Evolutionary conservation across 208 protist species (phyloP), one percentile per base, ranked within the genome.

Genomic region (Trypanosoma mega): DNA sequence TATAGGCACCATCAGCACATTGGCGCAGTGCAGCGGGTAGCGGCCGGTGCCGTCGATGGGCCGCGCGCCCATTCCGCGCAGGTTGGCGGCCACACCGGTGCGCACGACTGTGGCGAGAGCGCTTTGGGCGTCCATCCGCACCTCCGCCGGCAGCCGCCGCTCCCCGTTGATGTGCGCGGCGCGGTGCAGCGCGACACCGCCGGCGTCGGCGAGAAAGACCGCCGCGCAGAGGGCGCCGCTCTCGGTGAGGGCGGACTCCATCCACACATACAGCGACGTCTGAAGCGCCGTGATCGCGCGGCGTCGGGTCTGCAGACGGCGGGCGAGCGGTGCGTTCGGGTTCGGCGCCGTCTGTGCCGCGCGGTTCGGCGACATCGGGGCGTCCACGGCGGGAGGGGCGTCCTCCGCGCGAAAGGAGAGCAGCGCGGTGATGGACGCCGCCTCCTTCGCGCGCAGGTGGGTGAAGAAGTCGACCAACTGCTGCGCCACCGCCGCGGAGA

Each of bases 401-500:
- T 12, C 8, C 34, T 16, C 8, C 34, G 12, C 34, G 12, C 12
- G 34, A 6, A 12, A 12, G 34, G 34, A 39, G 34, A 39, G 34
- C 8, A 39, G 34, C 34, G 34, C 34, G 8, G 34, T 39, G 34
- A 39, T 39, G 34, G 34, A 39, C 29, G 12, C 20, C 4, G 45
- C 8, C 57, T 78, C 69, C 56, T 89, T 89, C 9, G 39, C 31
- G 14, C 63, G 64, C 67, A 89, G 53, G 60, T 90, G 74, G 0
- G 62, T 62, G 48, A 84, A 94, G 48, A 94, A 94, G 27, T 76
- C 73, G 12, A 86, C 68, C 8, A 90, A 34, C 30, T 80, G 68
- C 0, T 24, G 47, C 45, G 87, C 82, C 9, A 90, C 52, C 3
- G 58, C 52, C 44, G 7, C 37, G 39, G 71, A 44, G 30, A 94